Evolutionary conservation across 2,329 filamentous ascomycete species (phyloP).

Genomic region (Pleomassaria siparia): DNA sequence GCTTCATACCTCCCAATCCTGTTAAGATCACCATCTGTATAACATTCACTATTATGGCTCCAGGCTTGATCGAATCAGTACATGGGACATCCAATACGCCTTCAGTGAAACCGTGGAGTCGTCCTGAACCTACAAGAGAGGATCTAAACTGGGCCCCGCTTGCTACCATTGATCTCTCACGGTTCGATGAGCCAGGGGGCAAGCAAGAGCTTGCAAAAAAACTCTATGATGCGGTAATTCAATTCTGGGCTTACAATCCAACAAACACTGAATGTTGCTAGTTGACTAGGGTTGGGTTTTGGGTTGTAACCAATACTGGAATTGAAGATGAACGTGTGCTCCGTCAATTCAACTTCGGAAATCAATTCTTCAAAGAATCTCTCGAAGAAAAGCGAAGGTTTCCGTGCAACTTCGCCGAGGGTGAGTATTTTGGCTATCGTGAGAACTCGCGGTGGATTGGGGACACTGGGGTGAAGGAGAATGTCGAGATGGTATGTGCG

Average conservation of each 20-base stretch:
- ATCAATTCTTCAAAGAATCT: too few species aligned
- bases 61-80: conserved; percentile 13
- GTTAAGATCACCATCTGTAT: too few species aligned
- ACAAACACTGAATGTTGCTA: neutral
- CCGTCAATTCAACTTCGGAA: too few species aligned
- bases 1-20: too few species aligned
- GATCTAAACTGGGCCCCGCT: conserved; percentile 26
- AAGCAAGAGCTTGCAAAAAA: conserved; percentile 16
- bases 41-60: conserved; percentile 13
- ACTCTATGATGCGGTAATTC: conserved; percentile 15
- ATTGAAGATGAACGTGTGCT: conserved; percentile 11
- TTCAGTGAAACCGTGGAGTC: conserved; percentile 19
- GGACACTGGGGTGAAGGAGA: conserved; percentile 42
- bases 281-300: conserved; percentile 11
- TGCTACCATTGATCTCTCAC: conserved; percentile 16
- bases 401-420: too few species aligned
- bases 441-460: conserved; percentile 33
- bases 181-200: conserved; percentile 16
- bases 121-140: conserved; percentile 20
- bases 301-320: conserved; percentile 12
- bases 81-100: conserved; percentile 8
- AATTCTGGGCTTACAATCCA: neutral
- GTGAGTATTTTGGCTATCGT: too few species aligned
- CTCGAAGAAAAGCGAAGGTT: too few species aligned
- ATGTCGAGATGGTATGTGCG: conserved; percentile 36